Evolutionary conservation across 2,329 filamentous ascomycete genomes (phyloP), one percentile per base, ranked within the genome.

Genomic region (Lachnellula suecica): DNA sequence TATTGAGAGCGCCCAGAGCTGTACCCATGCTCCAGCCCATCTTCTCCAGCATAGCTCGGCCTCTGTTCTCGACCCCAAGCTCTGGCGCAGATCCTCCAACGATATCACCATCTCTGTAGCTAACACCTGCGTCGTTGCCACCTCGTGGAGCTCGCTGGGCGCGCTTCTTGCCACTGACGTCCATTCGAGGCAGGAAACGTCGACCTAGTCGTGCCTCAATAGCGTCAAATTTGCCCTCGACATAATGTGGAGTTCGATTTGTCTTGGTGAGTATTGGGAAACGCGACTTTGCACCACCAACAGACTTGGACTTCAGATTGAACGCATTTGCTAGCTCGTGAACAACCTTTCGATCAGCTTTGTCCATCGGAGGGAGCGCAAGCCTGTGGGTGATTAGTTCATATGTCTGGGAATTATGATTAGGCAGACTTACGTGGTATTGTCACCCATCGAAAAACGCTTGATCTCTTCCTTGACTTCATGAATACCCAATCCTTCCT

Each of bases 1-100:
- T 96, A 58, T 95, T 85, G 1, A 76, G 67, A 10, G 89, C 83
- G 47, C 94, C 94, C 1, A 99, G 78, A 1, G 88, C 89, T 66
- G 87, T 96, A 4, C 94, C 94, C 47, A 79, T 87, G 56, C 82
- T 88, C 92, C 94, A 99, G 3, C 94, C 94, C 94, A 97, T 97
- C 72, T 94, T 97, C 73, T 96, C 91, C 58, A 99, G 73, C 84
- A 99, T 89, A 3, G 84, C 83, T 46, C 91, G 82, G 10, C 94
- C 94, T 60, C 84, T 90, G 68, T 96, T 97, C 48, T 88, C 88
- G 4, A 77, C 75, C 1, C 89, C 89, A 27, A 99, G 78, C 68
- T 96, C 92, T 10, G 91, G 89, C 2, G 93, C 92, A 44, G 84
- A 83, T 2, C 82, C 90, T 44, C 93, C 94, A 2, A 97, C 91